These are phyloP conservation scores for Metschnikowia gruessii DNA, from an alignment of 805 yeast genomes.

Conservation along the genomic window DNA sequence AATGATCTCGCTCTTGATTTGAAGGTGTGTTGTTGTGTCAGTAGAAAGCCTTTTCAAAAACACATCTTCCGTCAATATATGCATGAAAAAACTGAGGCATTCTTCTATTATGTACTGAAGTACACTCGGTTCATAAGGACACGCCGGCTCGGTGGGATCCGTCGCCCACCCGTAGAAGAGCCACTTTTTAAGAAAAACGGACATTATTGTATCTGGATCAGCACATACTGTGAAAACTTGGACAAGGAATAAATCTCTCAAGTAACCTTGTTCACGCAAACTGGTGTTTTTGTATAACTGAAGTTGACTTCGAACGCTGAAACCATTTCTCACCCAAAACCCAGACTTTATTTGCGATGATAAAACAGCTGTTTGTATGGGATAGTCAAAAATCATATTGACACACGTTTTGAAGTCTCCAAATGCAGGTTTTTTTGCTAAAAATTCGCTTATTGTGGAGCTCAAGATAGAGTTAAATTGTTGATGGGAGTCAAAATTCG, in stretches of 20 bases:
- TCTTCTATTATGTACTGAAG: slow-evolving; percentile 75
- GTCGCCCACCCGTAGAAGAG: slow-evolving; percentile 39
- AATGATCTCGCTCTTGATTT: slow-evolving; percentile 67
- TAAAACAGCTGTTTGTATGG: slow-evolving; percentile 71
- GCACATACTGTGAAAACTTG: slow-evolving; percentile 57
- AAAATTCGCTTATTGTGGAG: slow-evolving; percentile 10
- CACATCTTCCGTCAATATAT: slow-evolving; percentile 63
- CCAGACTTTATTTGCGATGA: slow-evolving; percentile 85
- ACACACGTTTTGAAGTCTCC: slow-evolving; percentile 1
- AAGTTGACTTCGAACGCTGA: slow-evolving; percentile 72
- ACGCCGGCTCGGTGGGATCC: slow-evolving; percentile 21
- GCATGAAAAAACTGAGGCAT: slow-evolving; percentile 64
- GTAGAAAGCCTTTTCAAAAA: slow-evolving; percentile 51
- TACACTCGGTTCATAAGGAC: slow-evolving; percentile 44
- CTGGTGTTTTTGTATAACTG: slow-evolving; percentile 76
- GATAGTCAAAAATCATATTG: slow-evolving; percentile 57
- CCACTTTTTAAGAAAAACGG: slow-evolving; percentile 69
- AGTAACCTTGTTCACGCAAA: slow-evolving; percentile 76
- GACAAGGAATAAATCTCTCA: slow-evolving; percentile 70
- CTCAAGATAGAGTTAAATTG: slow-evolving; percentile 24
- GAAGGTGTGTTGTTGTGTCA: slow-evolving; percentile 46
- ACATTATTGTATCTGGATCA: slow-evolving; percentile 54
- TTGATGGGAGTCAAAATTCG: slow-evolving; percentile 26
- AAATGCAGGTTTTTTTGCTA: background rate
- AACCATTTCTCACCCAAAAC: slow-evolving; percentile 93